Base-by-base conservation (phyloP, 164 flowering plant genomes). In the Vitis rotundifolia region DNA sequence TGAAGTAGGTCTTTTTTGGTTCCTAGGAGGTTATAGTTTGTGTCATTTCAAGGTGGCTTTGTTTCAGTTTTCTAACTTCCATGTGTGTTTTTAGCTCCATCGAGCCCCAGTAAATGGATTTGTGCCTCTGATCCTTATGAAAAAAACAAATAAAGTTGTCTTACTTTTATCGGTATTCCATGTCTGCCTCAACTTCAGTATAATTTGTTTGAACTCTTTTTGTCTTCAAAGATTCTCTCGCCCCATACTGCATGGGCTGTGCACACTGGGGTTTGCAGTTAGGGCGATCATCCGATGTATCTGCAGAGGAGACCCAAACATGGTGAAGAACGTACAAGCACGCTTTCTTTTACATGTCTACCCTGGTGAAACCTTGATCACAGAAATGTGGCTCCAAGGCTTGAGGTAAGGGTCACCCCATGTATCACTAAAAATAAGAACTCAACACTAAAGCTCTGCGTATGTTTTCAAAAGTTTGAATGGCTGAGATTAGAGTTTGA, bases 301-400 rank as follows among this genome's bases (percentile, higher is more conserved):
- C 9, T 89, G 98, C 76, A 73, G 69, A 64, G 99, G 96, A 68
- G 94, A 95, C 15, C 84, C 87, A 61, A 71, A 82, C 63, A 75
- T 76, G 73, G 85, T 95, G 68, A 87, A 82, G 71, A 80, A 60
- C 80, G 82, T 95, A 69, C 84, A 84, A 19, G 91, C 90, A 22
- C 85, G 96, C 51, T 92, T 95, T 72, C 90, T 95, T 58, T 66
- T 92, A 58, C 97, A 91, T 74, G 99, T 92, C 49, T 95, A 84
- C 79, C 96, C 98, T 52, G 98, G 98, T 3, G 99, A 95, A 80
- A 88, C 92, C 49, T 80, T 95, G 70, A 71, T 89, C 56, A 94
- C 99, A 2, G 93, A 91, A 80, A 95, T 92, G 99, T 95, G 99
- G 99, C 84, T 88, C 50, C 90, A 89, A 62, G 93, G 86, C 19